Evolutionary conservation across 371 early-diverging fungal species (phyloP).

Genomic region (Mucor velutinosus): DNA sequence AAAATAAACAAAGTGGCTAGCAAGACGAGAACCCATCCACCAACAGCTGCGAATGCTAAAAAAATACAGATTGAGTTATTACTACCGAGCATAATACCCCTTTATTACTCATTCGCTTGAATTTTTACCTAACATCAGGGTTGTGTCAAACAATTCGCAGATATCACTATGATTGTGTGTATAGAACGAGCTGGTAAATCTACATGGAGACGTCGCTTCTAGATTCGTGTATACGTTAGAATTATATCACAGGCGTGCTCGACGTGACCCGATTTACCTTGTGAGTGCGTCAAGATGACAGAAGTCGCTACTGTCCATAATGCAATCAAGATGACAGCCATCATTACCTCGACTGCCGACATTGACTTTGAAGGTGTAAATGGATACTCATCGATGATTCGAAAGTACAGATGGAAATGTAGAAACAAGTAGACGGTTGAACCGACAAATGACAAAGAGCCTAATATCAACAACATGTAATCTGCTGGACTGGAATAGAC

Average conservation of each 20-base stretch:
- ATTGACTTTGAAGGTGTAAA: conserved; percentile 13
- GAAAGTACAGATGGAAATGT: conserved; percentile 17
- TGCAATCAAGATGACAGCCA: conserved; percentile 17
- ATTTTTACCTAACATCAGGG: conserved; percentile 18
- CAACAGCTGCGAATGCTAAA: conserved; percentile 25
- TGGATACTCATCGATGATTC: conserved; percentile 1
- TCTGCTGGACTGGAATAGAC: conserved; percentile 11
- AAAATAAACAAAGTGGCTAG: conserved; percentile 23
- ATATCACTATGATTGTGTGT: conserved; percentile 2
- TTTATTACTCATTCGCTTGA: not conserved
- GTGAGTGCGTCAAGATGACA: conserved; percentile 17
- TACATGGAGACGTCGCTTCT: conserved; percentile 14
- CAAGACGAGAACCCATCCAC: conserved; percentile 20
- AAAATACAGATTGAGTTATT: not conserved
- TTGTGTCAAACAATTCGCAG: conserved; percentile 24
- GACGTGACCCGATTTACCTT: conserved; percentile 3
- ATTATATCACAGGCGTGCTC: not conserved
- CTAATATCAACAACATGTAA: conserved; percentile 17
- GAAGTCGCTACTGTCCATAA: conserved; percentile 22
- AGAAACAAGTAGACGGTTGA: conserved; percentile 11
- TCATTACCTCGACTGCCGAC: conserved; percentile 15
- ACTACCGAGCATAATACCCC: not conserved
- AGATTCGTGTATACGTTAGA: not conserved
- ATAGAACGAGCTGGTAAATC: conserved; percentile 8
- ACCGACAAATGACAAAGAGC: conserved; percentile 12